Base-by-base conservation (phyloP, 2,329 filamentous ascomycete species). In the Sporothrix dimorphospora region DNA sequence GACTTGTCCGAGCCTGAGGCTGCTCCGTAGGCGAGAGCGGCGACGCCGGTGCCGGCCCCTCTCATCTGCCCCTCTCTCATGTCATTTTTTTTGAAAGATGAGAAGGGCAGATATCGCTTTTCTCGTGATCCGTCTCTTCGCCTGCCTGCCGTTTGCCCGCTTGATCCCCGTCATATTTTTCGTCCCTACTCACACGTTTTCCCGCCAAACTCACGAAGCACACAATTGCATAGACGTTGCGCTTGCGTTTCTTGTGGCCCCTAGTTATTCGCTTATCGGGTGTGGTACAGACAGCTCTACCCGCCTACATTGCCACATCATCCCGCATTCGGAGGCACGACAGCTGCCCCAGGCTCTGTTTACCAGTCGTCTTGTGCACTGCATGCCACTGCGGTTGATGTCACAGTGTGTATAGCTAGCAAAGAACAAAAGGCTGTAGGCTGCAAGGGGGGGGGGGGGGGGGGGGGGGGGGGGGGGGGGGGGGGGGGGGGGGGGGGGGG, bases 261-360 rank as follows among this genome's bases (percentile, higher is more conserved):
- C 57, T 27, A 14, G 34, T 68, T 71, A 72, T 72, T 72, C 72
- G 72, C 72, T 72, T 72, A 71, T 63, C 72, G 72, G 45, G 68
- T 71, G 67, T 72, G 38, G 69, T 47, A 72, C 71, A 70, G 40
- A 55, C 45, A 69, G 30, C 24, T 57, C 34, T 51, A 45, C 24
- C 70, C 47, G 59, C 71, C 40, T 30, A 61, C 71, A 45, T 61
- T 67, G 71, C 71, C 71, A 72, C 71, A 70, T 70, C 71, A 70
- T 67, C 51, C 68, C 68, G 71, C 34, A 59, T 51, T 70, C 68
- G 51, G 59, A 70, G 71, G 49, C 45, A 34, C 65, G 45, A 47
- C 59, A 68, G 40, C 40, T 16, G 24, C 47, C 34, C 67, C 38
- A 59, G 12, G 16, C 14, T 19, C 42, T 38, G 5, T 59, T 38